Evolutionary conservation across 495 filamentous ascomycete genomes (phyloP), one percentile per base, ranked within the genome.

Genomic region (Cryomyces minteri): DNA sequence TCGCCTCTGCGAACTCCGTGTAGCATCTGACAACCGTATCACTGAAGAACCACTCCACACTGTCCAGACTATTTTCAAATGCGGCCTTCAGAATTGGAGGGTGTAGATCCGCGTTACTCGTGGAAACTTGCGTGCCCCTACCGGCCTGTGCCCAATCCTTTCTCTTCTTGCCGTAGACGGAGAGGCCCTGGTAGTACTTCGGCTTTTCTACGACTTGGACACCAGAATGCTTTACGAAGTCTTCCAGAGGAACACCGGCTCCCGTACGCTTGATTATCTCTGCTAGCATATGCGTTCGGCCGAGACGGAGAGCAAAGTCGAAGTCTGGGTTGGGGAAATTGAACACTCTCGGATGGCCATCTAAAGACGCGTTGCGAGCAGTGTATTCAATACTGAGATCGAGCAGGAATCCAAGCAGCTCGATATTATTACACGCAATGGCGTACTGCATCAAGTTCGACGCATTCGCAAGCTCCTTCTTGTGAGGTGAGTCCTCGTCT

Each of bases 161-260:
- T 42, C 76, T 70, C 67, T 84, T 85, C 57, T 74, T 74, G 2
- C 82, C 81, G 50, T 78, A 74, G 7, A 87, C 74, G 6, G 69
- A 79, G 40, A 85, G 56, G 0, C 82, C 81, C 51, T 78, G 79
- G 51, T 87, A 85, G 54, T 74, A 82, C 10, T 64, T 65, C 4
- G 77, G 72, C 54, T 79, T 78, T 45, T 73, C 67, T 41, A 67
- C 58, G 40, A 74, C 50, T 51, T 73, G 67, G 3, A 75, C 55
- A 0, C 79, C 79, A 30, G 65, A 74, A 6, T 70, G 63, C 45
- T 73, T 64, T 7, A 77, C 71, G 11, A 86, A 54, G 12, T 72
- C 58, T n/a, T 76, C 66, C 11, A 84, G 58, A 0, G 80, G 76
- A 49, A 85, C 65, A 4, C 79, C 78, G 5, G 70, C 73, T 4